Evolutionary conservation across 495 filamentous ascomycete species (phyloP).

Genomic region (Letharia columbiana): DNA sequence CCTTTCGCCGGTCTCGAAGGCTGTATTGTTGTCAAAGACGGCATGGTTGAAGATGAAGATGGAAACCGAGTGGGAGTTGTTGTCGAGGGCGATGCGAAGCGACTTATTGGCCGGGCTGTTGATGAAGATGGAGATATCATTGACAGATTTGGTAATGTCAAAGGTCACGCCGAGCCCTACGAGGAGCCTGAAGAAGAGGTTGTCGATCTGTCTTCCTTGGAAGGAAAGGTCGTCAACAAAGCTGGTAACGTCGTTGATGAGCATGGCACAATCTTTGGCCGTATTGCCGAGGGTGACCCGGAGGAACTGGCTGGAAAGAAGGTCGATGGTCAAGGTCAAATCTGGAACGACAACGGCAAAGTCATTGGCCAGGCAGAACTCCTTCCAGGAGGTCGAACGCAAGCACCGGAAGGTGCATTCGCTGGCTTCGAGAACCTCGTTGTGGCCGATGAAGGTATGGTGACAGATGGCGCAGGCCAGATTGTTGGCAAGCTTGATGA

Average conservation of each 20-base stretch:
- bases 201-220: slow-evolving; percentile 58
- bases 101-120: slow-evolving; percentile 64
- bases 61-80: slow-evolving; percentile 64
- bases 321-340: slow-evolving; percentile 72
- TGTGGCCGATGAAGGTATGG: slow-evolving; percentile 69
- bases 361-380: slow-evolving; percentile 71
- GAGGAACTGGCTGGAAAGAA: slow-evolving; percentile 66
- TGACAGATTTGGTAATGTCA: slow-evolving; percentile 69
- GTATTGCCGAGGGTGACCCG: slow-evolving; percentile 63
- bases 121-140: slow-evolving; percentile 80
- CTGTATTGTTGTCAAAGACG: slow-evolving; percentile 58
- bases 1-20: slow-evolving; percentile 70
- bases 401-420: slow-evolving; percentile 69
- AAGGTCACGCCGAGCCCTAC: slow-evolving; percentile 67
- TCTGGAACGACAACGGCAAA: slow-evolving; percentile 73
- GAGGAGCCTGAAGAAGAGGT: slow-evolving; percentile 50
- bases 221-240: slow-evolving; percentile 82
- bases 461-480: slow-evolving; percentile 51
- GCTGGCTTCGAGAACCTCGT: slow-evolving; percentile 62
- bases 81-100: slow-evolving; percentile 66
- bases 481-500: slow-evolving; percentile 67
- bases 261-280: slow-evolving; percentile 64
- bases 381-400: slow-evolving; percentile 61
- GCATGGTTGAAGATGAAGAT: slow-evolving; percentile 59
- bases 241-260: slow-evolving; percentile 72